These are phyloP conservation scores for Saturnispora serradocipensis DNA, from an alignment of 805 yeast genomes.

Conservation along the genomic window DNA sequence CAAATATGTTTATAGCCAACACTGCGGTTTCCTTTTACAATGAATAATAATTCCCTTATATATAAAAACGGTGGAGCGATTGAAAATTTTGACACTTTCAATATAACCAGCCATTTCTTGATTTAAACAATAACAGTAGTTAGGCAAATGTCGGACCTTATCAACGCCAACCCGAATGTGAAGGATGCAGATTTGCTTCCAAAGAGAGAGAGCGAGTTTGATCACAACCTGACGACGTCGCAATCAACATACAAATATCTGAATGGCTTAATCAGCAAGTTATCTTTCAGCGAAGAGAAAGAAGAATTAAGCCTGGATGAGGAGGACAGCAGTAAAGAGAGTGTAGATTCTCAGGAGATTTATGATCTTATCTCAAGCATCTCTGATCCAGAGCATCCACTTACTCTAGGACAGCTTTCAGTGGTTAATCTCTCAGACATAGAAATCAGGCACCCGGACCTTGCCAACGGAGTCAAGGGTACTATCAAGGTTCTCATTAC, in stretches of 20 bases:
- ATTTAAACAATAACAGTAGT: neutral
- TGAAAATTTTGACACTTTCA: neutral
- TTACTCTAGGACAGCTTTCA: slow-evolving; percentile 87
- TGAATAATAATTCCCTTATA: no score
- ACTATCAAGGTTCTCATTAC: slow-evolving; percentile 79
- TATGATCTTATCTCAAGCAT: slow-evolving; percentile 78
- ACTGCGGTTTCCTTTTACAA: neutral
- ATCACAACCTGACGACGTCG: neutral
- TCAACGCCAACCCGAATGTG: slow-evolving; percentile 87
- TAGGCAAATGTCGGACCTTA: slow-evolving; percentile 39
- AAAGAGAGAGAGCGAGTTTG: slow-evolving; percentile 33
- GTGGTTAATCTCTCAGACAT: slow-evolving; percentile 86
- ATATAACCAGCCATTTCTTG: neutral
- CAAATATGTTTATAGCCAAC: neutral
- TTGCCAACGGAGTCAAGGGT: slow-evolving; percentile 42
- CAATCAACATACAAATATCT: neutral
- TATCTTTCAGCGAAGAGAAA: neutral
- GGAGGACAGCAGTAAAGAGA: slow-evolving; percentile 33
- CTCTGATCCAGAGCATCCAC: slow-evolving; percentile 96
- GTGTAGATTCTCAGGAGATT: slow-evolving; percentile 82
- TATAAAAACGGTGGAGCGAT: neutral
- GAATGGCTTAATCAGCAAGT: neutral
- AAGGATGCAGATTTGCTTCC: slow-evolving; percentile 72
- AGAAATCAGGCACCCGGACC: slow-evolving; percentile 50
- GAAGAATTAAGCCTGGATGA: neutral